These are phyloP conservation scores for Priceomyces castillae DNA, from an alignment of 805 yeast genomes.

Conservation along the genomic window DNA sequence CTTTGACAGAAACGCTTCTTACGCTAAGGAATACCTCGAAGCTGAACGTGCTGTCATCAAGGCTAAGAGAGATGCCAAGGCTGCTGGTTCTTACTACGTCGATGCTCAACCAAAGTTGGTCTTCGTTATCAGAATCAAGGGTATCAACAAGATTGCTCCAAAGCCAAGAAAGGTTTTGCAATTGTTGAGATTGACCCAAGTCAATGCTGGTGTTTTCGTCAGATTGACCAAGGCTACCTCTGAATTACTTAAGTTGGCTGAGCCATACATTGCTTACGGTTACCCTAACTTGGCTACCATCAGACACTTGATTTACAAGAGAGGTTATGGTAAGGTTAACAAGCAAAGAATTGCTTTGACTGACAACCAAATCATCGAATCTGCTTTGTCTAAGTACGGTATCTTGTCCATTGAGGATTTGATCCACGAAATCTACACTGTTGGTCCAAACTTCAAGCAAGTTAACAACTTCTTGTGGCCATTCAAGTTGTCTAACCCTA, in stretches of 20 bases:
- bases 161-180: constrained; percentile 99
- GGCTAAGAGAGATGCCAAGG: constrained; percentile 93
- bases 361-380: constrained; percentile 88
- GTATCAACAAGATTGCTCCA: constrained; percentile 98
- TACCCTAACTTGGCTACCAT: constrained; percentile 91
- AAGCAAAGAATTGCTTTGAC: constrained; percentile 90
- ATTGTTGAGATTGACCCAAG: constrained; percentile 88
- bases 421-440: constrained; percentile 94
- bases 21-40: constrained; percentile 90
- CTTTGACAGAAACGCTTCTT: constrained; percentile 94
- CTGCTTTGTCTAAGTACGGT: constrained; percentile 87
- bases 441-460: constrained; percentile 98
- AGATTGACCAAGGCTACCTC: constrained; percentile 93
- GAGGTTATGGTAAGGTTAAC: constrained; percentile 97
- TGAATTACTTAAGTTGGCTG: constrained; percentile 89
- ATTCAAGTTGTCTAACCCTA: constrained; percentile 94
- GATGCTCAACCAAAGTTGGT: constrained; percentile 93
- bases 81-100: constrained; percentile 90
- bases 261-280: constrained; percentile 97
- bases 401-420: constrained; percentile 87
- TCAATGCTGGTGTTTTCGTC: constrained; percentile 93
- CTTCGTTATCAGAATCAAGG: constrained; percentile 97
- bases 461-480: constrained; percentile 99
- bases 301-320: constrained; percentile 93
- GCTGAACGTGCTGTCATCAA: constrained; percentile 84